Conservation (phyloP, 2,329 filamentous ascomycete genomes). For the Pyrenochaeta sp. region DNA sequence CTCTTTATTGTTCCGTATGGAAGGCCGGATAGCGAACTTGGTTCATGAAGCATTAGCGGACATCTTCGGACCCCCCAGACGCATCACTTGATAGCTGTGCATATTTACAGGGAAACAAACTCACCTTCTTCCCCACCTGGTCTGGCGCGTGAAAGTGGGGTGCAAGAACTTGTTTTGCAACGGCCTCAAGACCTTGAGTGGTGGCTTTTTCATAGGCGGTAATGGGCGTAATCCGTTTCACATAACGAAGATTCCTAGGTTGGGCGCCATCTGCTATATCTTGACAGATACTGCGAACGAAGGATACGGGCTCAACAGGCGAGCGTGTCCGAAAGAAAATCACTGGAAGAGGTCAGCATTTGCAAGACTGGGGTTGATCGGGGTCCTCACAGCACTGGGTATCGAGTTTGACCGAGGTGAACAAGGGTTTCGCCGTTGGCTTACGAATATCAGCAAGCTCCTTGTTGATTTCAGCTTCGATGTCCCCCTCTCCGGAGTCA, state of each 20-base stretch:
- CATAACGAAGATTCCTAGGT: slow-evolving; percentile 64
- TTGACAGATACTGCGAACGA: slow-evolving; percentile 66
- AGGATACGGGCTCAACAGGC: slow-evolving; percentile 66
- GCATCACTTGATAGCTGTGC: slow-evolving; percentile 13
- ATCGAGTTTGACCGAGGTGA: slow-evolving; percentile 62
- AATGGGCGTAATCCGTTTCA: slow-evolving; percentile 69
- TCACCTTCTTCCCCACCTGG: slow-evolving; percentile 61
- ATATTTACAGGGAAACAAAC: slow-evolving; percentile 20
- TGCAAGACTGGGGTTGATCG: not conserved
- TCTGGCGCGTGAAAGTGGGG: slow-evolving; percentile 68
- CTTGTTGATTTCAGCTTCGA: slow-evolving; percentile 75
- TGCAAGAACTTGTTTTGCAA: slow-evolving; percentile 69
- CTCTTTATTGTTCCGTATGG: slow-evolving; percentile 74
- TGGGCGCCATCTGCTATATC: slow-evolving; percentile 62
- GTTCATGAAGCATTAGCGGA: slow-evolving; percentile 25
- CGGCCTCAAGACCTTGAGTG: slow-evolving; percentile 71
- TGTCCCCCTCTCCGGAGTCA: slow-evolving; percentile 60
- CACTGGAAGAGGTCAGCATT: slow-evolving; percentile 51
- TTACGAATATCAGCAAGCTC: slow-evolving; percentile 73
- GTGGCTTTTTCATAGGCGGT: slow-evolving; percentile 71
- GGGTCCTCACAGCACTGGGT: slow-evolving; percentile 61
- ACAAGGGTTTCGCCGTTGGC: slow-evolving; percentile 58
- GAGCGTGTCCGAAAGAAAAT: slow-evolving; percentile 66
- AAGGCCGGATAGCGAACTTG: slow-evolving; percentile 86
- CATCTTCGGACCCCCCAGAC: slow-evolving; percentile 12